Base-by-base conservation (phyloP, 1,284 basidiomycete species). In the Cryptococcus sp. region DNA sequence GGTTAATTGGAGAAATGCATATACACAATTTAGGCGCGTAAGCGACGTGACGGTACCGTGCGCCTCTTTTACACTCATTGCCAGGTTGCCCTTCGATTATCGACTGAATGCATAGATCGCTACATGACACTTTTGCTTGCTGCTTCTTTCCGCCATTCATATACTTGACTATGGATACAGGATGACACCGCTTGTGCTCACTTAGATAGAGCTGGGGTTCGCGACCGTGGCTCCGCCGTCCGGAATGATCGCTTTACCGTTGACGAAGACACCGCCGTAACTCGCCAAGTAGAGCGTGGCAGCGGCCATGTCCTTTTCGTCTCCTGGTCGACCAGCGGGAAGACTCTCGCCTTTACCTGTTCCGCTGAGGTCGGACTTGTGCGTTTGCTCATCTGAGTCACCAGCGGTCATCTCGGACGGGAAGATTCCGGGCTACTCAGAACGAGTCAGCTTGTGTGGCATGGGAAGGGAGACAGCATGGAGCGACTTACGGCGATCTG, bases 391-490 rank as follows among this genome's bases (percentile, higher is more conserved):
- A 54, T 70, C 68, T 16, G 65, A 67, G 25, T 64, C 68, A 5
- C 66, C 64, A n/a, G 72, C 70, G 1, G 75, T 76, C 76, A 78
- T 75, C 56, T 73, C 67, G 13, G 65, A 66, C 1, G 64, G 64
- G 62, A 62, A 64, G 53, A 62, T 66, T 20, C 66, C 64, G 47
- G 60, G 64, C 62, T 66, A 31, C 2, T 23, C 19, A n/a, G 19
- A 13, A 5, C 13, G 46, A 2, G 38, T 35, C 22, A 22, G 31
- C 17, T 19, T 13, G 27, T 20, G 8, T 38, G 2, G 52, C n/a
- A n/a, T 17, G 7, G 23, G 11, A 5, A 52, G 40, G 20, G 41
- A 38, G 27, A 10, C 13, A 27, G 8, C n/a, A 20, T 3, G 19
- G 6, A 23, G 6, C 38, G 6, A 60, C 66, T 40, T 35, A 64